Evolutionary conservation across 2,329 filamentous ascomycete species (phyloP).

Genomic region (Talaromyces sp.): DNA sequence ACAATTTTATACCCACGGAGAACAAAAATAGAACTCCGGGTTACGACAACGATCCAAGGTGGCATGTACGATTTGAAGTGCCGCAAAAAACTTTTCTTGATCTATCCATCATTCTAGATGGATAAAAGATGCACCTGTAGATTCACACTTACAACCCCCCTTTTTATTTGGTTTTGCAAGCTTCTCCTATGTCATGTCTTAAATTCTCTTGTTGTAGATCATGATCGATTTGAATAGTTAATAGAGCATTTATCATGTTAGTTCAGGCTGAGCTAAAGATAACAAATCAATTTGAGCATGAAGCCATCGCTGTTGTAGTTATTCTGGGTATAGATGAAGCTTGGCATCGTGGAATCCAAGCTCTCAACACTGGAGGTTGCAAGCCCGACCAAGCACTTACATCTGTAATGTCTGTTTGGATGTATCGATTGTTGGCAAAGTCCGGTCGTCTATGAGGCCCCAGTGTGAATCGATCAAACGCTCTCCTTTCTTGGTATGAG

Average conservation of each 20-base stretch:
- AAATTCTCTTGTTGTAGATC: conserved; percentile 11
- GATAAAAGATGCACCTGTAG: conserved; percentile 8
- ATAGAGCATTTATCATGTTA: conserved; percentile 10
- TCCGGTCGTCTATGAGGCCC: no score
- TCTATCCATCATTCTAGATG: conserved; percentile 5
- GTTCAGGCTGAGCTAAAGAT: not conserved
- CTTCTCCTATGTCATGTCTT: conserved; percentile 9
- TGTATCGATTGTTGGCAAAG: no score
- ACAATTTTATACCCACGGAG: not conserved
- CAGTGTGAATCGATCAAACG: no score
- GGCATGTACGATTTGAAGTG: conserved; percentile 10
- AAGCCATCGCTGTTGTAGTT: no score
- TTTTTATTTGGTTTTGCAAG: conserved; percentile 2
- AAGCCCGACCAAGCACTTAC: no score
- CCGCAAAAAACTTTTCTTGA: conserved; percentile 1
- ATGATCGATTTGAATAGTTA: conserved; percentile 11
- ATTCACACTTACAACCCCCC: conserved; percentile 5
- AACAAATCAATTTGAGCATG: not conserved
- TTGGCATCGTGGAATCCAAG: no score
- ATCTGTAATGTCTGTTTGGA: no score
- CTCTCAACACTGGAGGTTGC: no score
- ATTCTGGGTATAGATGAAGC: no score
- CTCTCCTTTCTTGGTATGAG: no score
- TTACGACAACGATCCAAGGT: not conserved
- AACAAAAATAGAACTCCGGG: not conserved